A percentile compares a stretch with the other conserved stretches of the same genome.
phyloP scores from a whole-genome alignment of 257 asterid species.

The Ballota nigra region DNA sequence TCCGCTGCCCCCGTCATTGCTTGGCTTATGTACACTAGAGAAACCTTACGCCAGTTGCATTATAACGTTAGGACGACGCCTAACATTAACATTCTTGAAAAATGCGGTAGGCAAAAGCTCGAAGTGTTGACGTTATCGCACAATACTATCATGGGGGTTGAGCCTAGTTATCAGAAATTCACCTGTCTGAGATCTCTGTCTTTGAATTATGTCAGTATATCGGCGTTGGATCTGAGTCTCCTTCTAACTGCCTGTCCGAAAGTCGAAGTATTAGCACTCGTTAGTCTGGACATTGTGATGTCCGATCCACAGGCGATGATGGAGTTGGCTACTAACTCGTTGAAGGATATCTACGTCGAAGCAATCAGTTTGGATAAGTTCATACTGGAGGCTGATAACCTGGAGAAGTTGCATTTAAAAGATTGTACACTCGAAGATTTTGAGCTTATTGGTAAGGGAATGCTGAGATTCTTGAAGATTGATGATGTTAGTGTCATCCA shows the following conservation, averaged over 20 bases:
- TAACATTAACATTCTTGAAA: slow-evolving; percentile 69
- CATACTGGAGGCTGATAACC: slow-evolving; percentile 65
- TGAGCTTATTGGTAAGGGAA: slow-evolving; percentile 71
- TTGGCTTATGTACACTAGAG: slow-evolving; percentile 84
- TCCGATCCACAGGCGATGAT: slow-evolving; percentile 69
- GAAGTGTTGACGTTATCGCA: slow-evolving; percentile 72
- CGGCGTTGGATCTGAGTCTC: slow-evolving; percentile 69
- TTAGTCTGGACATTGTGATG: slow-evolving; percentile 71
- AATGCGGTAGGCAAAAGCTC: slow-evolving; percentile 75
- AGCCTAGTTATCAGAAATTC: slow-evolving; percentile 67
- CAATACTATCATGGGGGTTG: slow-evolving; percentile 67
- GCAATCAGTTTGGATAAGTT: slow-evolving; percentile 78
- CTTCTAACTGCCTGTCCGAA: slow-evolving; percentile 67
- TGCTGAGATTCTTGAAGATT: slow-evolving; percentile 53
- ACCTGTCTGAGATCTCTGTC: slow-evolving; percentile 60
- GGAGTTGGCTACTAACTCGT: slow-evolving; percentile 57
- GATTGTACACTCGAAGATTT: slow-evolving; percentile 77
- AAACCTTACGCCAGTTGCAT: slow-evolving; percentile 59
- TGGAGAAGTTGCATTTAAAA: slow-evolving; percentile 71
- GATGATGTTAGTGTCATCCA: slow-evolving; percentile 89
- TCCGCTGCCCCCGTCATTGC: slow-evolving; percentile 79
- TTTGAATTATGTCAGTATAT: slow-evolving; percentile 65
- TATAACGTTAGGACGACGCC: slow-evolving; percentile 77
- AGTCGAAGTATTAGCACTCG: slow-evolving; percentile 51
- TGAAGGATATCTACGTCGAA: slow-evolving; percentile 68